Percentiles rank a stretch among this genome's conserved stretches.
Conservation (phyloP, 75 land plant genomes). For the Isoetes taiwanensis region DNA sequence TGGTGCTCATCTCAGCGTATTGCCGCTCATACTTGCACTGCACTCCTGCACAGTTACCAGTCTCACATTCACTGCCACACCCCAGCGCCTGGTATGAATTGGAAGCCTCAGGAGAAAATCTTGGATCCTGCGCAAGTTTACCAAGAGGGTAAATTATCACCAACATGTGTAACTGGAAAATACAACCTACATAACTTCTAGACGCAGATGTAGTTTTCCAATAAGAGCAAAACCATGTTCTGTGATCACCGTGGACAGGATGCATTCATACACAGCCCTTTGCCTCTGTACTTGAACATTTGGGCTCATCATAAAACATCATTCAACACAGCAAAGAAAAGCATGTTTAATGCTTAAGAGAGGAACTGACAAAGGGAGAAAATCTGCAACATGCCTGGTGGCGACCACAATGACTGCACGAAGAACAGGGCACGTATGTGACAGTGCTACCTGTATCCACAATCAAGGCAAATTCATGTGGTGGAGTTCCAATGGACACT, state of each 20-base stretch:
- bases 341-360: too few species aligned
- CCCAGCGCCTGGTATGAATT: slow-evolving; percentile 63
- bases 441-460: slow-evolving; percentile 99
- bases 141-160: neutral
- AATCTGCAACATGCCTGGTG: slow-evolving; percentile 95
- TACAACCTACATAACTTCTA: too few species aligned
- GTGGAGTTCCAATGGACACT: slow-evolving; percentile 80
- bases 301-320: too few species aligned
- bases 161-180: neutral
- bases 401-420: slow-evolving; percentile 69
- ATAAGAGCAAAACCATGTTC: too few species aligned
- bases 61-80: slow-evolving; percentile 46
- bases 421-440: slow-evolving; percentile 89
- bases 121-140: slow-evolving; percentile 53
- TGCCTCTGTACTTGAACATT: too few species aligned
- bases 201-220: too few species aligned
- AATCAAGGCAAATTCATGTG: slow-evolving; percentile 84
- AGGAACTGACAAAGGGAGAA: too few species aligned
- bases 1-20: slow-evolving; percentile 94
- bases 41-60: slow-evolving; percentile 36
- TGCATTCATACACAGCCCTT: too few species aligned
- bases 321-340: neutral
- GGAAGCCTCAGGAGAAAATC: slow-evolving; percentile 62
- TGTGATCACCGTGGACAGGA: too few species aligned
- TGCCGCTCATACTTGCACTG: slow-evolving; percentile 70